phyloP scores from a whole-genome alignment of 2,329 filamentous ascomycete species.

The Colletotrichum zoysiae region DNA sequence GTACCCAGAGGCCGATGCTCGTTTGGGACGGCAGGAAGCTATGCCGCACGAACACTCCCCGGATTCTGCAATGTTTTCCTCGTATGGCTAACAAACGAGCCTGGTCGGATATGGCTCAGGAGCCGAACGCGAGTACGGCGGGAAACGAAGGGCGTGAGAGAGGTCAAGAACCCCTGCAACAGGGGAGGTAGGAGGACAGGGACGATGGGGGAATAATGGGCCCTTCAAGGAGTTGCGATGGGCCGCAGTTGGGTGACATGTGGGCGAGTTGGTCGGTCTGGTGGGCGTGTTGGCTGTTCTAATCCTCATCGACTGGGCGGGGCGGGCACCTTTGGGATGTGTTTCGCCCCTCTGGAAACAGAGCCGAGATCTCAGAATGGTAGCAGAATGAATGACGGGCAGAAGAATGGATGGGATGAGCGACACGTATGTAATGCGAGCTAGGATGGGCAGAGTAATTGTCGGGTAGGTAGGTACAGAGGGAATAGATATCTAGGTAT shows the following conservation, averaged over 20 bases:
- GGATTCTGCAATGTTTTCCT: neutral
- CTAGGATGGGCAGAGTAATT: slow-evolving; percentile 12
- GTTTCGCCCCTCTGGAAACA: slow-evolving; percentile 35
- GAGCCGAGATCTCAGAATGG: slow-evolving; percentile 27
- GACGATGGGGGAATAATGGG: slow-evolving; percentile 3
- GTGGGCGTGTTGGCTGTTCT: slow-evolving; percentile 2
- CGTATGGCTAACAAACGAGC: slow-evolving; percentile 8
- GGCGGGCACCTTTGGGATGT: slow-evolving; percentile 20
- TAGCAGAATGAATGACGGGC: slow-evolving; percentile 19
- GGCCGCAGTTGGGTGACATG: slow-evolving; percentile 13
- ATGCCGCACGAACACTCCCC: neutral
- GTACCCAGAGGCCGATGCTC: neutral
- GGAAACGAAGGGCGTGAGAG: neutral
- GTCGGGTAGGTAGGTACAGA: neutral
- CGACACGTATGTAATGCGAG: slow-evolving; percentile 15
- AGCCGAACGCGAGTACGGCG: slow-evolving; percentile 38
- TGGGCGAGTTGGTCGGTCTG: neutral
- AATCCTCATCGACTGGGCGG: neutral
- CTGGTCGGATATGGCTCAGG: slow-evolving; percentile 5
- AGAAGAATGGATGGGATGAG: slow-evolving; percentile 29
- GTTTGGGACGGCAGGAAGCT: neutral
- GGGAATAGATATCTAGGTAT: neutral
- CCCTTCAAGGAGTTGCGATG: slow-evolving; percentile 12
- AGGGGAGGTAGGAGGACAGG: neutral
- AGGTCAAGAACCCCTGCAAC: slow-evolving; percentile 17